A percentile compares a stretch with the other conserved stretches of the same genome.
Evolutionary conservation across 495 filamentous ascomycete species (phyloP).

Genomic region (Tuber magnatum): DNA sequence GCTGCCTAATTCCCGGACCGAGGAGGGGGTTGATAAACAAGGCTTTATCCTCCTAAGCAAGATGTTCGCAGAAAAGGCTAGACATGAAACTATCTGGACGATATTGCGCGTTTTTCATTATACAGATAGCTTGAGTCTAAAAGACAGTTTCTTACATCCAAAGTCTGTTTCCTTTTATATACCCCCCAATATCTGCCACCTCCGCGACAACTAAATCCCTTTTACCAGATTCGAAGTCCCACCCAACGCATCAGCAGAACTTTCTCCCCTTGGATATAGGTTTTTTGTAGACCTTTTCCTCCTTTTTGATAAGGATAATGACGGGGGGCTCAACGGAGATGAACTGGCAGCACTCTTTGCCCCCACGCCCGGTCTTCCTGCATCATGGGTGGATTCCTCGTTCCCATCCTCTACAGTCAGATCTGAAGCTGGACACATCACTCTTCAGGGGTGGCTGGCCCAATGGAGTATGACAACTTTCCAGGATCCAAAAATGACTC

Average conservation of each 20-base stretch:
- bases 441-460: conserved; percentile 92
- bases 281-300: conserved; percentile 97
- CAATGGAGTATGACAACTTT: conserved; percentile 99
- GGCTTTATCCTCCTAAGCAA: conserved; percentile 89
- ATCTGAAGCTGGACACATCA: conserved; percentile 92
- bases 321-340: conserved; percentile 78
- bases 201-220: background rate
- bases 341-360: conserved; percentile 84
- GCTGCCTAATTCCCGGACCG: conserved; percentile 55
- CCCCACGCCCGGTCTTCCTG: conserved; percentile 80
- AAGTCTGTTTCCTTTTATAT: conserved; percentile 43
- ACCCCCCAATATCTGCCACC: background rate
- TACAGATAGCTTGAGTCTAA: conserved; percentile 82
- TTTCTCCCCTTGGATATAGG: conserved; percentile 88
- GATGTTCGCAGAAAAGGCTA: conserved; percentile 90
- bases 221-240: conserved; percentile 68
- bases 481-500: conserved; percentile 82
- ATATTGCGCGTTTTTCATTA: conserved; percentile 95
- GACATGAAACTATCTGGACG: conserved; percentile 98
- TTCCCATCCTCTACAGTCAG: conserved; percentile 92
- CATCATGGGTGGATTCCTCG: conserved; percentile 72
- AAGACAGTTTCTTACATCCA: conserved; percentile 84
- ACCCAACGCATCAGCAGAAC: conserved; percentile 79
- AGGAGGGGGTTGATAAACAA: conserved; percentile 66
- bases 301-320: conserved; percentile 92